A percentile compares a stretch with the other conserved stretches of the same genome.
These are phyloP conservation scores for Candida taoyuanica DNA, from an alignment of 805 yeast genomes.

Conservation along the genomic window DNA sequence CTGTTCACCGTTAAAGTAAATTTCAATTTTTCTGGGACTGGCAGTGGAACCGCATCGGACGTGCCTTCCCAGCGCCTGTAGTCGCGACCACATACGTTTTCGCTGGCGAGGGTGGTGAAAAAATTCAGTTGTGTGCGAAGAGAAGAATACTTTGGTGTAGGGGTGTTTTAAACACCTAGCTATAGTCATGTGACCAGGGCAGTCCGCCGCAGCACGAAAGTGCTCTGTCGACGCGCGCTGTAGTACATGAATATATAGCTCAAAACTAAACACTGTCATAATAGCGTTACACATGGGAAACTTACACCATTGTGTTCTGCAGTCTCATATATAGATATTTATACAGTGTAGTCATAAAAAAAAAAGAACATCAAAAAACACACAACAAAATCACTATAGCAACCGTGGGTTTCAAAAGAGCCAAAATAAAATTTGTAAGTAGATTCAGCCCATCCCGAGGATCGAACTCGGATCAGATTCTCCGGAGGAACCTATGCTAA, in stretches of 20 bases:
- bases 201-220: too few species aligned
- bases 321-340: too few species aligned
- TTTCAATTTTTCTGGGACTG: conserved; percentile 17
- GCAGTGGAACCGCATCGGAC: background rate
- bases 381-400: too few species aligned
- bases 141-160: too few species aligned
- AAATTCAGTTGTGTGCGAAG: conserved; percentile 1
- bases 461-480: conserved; percentile 52
- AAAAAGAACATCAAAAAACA: too few species aligned
- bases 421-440: conserved; percentile 14
- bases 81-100: background rate
- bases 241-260: too few species aligned
- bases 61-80: background rate
- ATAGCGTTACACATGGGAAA: too few species aligned
- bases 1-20: conserved; percentile 13
- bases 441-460: conserved; percentile 45
- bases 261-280: too few species aligned
- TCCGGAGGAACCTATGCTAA: conserved; percentile 50
- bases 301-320: too few species aligned
- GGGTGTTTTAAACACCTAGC: conserved; percentile 4
- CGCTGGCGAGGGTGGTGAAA: conserved; percentile 2
- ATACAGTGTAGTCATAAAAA: too few species aligned
- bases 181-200: conserved; percentile 1
- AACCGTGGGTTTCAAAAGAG: too few species aligned
- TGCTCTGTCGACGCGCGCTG: too few species aligned